Evolutionary conservation across 2,329 filamentous ascomycete species (phyloP).

Genomic region (Diaporthe destruens): DNA sequence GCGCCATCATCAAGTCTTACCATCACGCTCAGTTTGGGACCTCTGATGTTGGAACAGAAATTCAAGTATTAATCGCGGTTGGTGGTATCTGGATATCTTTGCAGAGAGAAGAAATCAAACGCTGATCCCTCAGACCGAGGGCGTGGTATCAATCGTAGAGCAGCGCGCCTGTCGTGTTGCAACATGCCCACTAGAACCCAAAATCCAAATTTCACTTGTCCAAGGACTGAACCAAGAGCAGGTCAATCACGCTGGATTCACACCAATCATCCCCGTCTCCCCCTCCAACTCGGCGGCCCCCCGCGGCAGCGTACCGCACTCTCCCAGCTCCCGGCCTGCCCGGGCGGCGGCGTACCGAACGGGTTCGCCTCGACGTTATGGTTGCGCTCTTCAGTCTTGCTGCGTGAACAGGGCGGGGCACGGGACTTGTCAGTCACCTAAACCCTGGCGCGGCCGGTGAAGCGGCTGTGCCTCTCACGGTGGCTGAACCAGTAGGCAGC

Average conservation of each 20-base stretch:
- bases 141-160: constrained; percentile 30
- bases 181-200: background rate
- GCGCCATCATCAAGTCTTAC: background rate
- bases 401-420: background rate
- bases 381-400: background rate
- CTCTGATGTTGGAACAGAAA: background rate
- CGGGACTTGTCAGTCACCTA: constrained; percentile 47
- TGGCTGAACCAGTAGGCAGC: constrained; percentile 70
- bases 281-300: background rate
- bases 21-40: background rate
- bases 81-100: constrained; percentile 41
- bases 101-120: constrained; percentile 34
- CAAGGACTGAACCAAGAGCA: background rate
- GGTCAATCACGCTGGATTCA: background rate
- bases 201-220: background rate
- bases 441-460: constrained; percentile 71
- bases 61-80: constrained; percentile 20
- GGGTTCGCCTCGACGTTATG: background rate
- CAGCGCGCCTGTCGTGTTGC: constrained; percentile 2
- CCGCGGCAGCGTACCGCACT: background rate
- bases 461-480: constrained; percentile 64
- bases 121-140: constrained; percentile 17
- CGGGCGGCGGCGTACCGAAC: constrained; percentile 3
- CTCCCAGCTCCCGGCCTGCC: background rate
- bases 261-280: background rate